These are phyloP conservation scores for Thelonectria olida DNA, from an alignment of 2,329 filamentous ascomycete species.

Conservation along the genomic window DNA sequence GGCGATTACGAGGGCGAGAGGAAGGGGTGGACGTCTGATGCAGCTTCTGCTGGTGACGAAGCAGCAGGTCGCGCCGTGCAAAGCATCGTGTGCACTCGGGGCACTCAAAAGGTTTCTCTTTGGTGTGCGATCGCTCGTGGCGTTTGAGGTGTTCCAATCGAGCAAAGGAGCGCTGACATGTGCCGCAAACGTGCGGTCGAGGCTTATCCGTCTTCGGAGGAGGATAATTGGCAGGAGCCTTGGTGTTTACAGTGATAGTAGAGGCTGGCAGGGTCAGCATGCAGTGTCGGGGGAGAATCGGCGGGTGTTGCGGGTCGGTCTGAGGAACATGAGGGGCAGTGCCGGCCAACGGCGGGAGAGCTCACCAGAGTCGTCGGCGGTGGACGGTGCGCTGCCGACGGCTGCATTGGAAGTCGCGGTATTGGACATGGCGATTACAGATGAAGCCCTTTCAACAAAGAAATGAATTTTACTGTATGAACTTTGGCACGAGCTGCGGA, in stretches of 20 bases:
- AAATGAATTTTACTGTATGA: constrained; percentile 41
- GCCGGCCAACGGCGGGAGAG: constrained; percentile 38
- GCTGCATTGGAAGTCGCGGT: constrained; percentile 43
- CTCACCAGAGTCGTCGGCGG: constrained; percentile 54
- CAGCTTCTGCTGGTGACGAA: constrained; percentile 97
- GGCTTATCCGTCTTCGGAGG: constrained; percentile 98
- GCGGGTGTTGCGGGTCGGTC: constrained; percentile 33
- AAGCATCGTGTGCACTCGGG: constrained; percentile 95
- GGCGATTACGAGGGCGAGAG: constrained; percentile 84
- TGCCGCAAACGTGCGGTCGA: constrained; percentile 90
- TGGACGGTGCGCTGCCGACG: constrained; percentile 39
- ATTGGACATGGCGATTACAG: constrained; percentile 50
- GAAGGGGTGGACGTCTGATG: constrained; percentile 93
- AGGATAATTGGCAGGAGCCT: constrained; percentile 64
- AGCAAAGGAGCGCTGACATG: constrained; percentile 91
- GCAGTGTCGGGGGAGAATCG: constrained; percentile 32
- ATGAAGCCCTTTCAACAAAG: constrained; percentile 47
- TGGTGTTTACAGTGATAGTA: constrained; percentile 62
- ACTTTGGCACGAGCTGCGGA: no score
- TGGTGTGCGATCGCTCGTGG: constrained; percentile 97
- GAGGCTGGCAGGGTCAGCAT: constrained; percentile 52
- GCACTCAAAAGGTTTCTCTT: constrained; percentile 98
- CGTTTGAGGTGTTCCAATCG: constrained; percentile 96
- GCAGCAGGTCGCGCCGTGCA: constrained; percentile 87
- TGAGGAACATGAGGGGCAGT: constrained; percentile 47